Evolutionary conservation across 176 grass and related monocot genomes (phyloP).

Genomic region (Miscanthus lutarioriparius): DNA sequence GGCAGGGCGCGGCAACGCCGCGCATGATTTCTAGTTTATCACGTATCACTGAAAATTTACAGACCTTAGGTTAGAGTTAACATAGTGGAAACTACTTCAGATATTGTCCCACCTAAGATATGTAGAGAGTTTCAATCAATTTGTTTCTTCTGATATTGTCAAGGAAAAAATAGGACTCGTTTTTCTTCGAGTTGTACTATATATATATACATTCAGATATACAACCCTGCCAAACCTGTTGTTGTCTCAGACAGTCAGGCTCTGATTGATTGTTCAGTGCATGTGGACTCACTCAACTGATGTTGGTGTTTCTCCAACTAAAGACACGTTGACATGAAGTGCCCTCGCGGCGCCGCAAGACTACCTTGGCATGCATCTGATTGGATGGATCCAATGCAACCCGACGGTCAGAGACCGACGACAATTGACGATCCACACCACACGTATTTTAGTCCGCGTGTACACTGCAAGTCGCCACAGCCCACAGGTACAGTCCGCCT

Average conservation of each 20-base stretch:
- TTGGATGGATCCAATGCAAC: background rate
- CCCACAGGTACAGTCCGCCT: too few relatives aligned
- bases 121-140: too few relatives aligned
- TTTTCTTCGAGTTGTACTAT: too few relatives aligned
- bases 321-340: background rate
- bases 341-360: background rate
- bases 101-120: too few relatives aligned
- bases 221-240: background rate
- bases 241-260: background rate
- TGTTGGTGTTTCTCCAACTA: background rate
- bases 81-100: too few relatives aligned
- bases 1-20: too few relatives aligned
- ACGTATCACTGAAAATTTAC: too few relatives aligned
- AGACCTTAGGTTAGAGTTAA: too few relatives aligned
- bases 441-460: background rate
- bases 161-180: too few relatives aligned
- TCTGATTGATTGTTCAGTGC: background rate
- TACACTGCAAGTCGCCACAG: background rate
- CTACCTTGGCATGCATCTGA: background rate
- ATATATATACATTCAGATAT: too few relatives aligned
- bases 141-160: too few relatives aligned
- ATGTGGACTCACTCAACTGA: background rate
- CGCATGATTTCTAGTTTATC: too few relatives aligned
- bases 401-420: background rate
- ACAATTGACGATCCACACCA: background rate